phyloP scores from a whole-genome alignment of 768 basidiomycete genomes.

The Chiua virens region DNA sequence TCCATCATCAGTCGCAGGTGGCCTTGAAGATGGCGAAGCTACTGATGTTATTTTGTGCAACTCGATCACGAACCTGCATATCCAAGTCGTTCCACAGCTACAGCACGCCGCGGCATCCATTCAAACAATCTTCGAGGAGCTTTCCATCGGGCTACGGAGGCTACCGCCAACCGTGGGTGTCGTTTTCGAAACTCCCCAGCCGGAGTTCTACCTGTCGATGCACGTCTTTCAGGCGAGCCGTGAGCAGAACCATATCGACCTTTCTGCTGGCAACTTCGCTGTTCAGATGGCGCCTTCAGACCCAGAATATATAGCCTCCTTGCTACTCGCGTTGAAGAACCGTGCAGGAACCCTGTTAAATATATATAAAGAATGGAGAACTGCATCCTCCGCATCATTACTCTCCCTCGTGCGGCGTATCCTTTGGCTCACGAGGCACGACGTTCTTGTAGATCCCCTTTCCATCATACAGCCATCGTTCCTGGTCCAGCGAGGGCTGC shows the following conservation, averaged over 20 bases:
- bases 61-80: conserved; percentile 15
- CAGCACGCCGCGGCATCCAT: not conserved
- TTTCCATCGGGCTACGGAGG: conserved; percentile 14
- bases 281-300: conserved; percentile 30
- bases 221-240: conserved; percentile 17
- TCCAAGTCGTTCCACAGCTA: conserved; percentile 9
- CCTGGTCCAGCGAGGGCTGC: conserved; percentile 72
- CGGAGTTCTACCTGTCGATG: conserved; percentile 22
- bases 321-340: conserved; percentile 12
- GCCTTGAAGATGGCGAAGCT: conserved; percentile 1
- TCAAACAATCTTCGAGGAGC: conserved; percentile 14
- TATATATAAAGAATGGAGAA: conserved; percentile 30
- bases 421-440: conserved; percentile 49
- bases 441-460: conserved; percentile 65
- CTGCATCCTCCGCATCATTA: conserved; percentile 31
- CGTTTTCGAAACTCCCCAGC: conserved; percentile 5
- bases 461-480: conserved; percentile 85
- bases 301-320: conserved; percentile 27
- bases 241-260: conserved; percentile 3
- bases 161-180: not conserved
- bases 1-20: not conserved
- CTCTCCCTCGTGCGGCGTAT: conserved; percentile 47
- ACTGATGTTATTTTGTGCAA: conserved; percentile 20
- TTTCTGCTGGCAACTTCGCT: conserved; percentile 23
- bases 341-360: conserved; percentile 11